phyloP scores from a whole-genome alignment of 75 land plant species.

The Sequoiadendron giganteum region DNA sequence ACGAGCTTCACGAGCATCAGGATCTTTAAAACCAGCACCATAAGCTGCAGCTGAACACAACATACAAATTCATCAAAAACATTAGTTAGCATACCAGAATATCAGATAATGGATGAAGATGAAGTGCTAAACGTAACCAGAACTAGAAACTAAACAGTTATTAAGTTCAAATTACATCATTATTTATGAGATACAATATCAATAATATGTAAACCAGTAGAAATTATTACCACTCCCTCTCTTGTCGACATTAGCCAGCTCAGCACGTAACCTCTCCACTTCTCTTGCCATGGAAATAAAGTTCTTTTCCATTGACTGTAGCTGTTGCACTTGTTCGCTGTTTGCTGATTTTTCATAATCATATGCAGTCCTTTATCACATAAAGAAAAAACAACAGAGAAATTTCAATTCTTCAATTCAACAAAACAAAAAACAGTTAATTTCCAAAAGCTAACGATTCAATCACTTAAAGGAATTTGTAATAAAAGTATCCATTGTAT shows the following conservation, averaged over 20 bases:
- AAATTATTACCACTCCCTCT: slow-evolving; percentile 15
- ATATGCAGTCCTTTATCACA: slow-evolving; percentile 28
- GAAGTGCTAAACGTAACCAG: background rate
- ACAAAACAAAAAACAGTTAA: background rate
- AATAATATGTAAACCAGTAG: background rate
- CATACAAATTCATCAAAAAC: background rate
- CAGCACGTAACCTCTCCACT: slow-evolving; percentile 40
- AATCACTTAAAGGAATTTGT: background rate
- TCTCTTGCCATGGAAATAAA: slow-evolving; percentile 44
- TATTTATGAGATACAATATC: background rate
- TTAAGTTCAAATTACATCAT: background rate
- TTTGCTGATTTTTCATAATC: slow-evolving; percentile 41
- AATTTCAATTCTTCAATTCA: background rate
- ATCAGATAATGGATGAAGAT: background rate
- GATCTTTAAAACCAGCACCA: slow-evolving; percentile 41
- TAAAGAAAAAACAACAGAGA: background rate
- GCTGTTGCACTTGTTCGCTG: slow-evolving; percentile 32
- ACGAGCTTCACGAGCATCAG: slow-evolving; percentile 25
- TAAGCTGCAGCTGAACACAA: slow-evolving; percentile 35
- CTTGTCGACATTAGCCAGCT: slow-evolving; percentile 31
- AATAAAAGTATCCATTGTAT: background rate
- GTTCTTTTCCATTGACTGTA: slow-evolving; percentile 47
- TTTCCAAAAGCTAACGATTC: background rate
- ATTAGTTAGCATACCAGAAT: slow-evolving; percentile 19
- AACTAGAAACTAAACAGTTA: background rate